Base-by-base conservation (phyloP, 129 eudicot genomes). In the Pittosporum tobira region DNA sequence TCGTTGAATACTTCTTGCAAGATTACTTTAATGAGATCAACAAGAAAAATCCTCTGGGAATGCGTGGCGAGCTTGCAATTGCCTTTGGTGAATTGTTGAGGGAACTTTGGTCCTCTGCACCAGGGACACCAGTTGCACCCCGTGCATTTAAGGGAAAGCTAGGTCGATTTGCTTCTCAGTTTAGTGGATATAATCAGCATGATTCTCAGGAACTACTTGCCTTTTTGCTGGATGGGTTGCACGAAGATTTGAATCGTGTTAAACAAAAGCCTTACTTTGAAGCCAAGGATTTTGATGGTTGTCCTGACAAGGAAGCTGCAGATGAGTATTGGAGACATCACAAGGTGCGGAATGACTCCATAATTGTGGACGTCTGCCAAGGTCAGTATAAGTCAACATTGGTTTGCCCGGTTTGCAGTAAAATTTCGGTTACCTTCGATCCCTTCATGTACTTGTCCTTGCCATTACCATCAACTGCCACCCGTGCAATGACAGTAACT, bases 381-480 rank as follows among this genome's bases (percentile, higher is more conserved):
- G 99, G 99, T 62, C 99, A 93, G 66, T 93, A 84, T 65, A 73
- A 79, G 72, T 93, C 99, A 25, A 93, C 94, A 3, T 70, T 93
- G 73, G 96, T 84, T 52, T 93, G 99, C 47, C 99, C 99, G 21
- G 37, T 73, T 66, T 93, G 99, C 80, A 72, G 70, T 66, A 93
- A 93, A 86, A 77, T 81, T 57, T 93, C 99, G 0, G 77, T 79
- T 51, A 93, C 99, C 16, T 93, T 93, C 75, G 99, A 93, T 73
- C 99, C 99, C 6, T 93, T 93, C 75, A 93, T 93, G 99, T 93
- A 93, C 63, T 66, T 93, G 24, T 87, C 99, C 44, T 74, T 93
- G 60, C 99, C 99, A 48, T 79, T 93, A 60, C 99, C 99, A 28
- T 93, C 99, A 64, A 83, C 96, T 51, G 76, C 94, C 59, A 71